Conservation (phyloP, 805 yeast genomes). For the Isabelozyma gotoi region DNA sequence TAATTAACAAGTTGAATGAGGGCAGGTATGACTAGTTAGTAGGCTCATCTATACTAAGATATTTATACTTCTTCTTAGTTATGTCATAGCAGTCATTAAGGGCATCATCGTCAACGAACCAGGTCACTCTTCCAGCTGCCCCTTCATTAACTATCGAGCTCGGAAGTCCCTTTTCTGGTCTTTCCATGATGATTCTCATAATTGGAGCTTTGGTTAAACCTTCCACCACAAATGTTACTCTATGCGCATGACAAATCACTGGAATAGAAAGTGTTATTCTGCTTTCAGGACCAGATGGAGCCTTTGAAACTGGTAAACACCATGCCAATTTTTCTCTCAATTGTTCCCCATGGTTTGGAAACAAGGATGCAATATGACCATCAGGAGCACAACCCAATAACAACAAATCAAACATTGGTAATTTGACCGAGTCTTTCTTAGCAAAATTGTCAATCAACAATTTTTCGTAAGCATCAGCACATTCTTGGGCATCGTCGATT, state of each 20-base stretch:
- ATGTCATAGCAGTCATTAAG: slow-evolving; percentile 71
- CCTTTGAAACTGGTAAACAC: slow-evolving; percentile 90
- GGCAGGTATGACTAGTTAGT: slow-evolving; percentile 2
- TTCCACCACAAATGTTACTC: slow-evolving; percentile 93
- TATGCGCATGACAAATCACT: slow-evolving; percentile 88
- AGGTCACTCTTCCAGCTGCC: slow-evolving; percentile 93
- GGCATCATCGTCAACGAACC: slow-evolving; percentile 97
- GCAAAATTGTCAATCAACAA: slow-evolving; percentile 87
- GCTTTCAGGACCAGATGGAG: slow-evolving; percentile 83
- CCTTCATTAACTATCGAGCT: slow-evolving; percentile 90
- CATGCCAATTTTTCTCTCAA: slow-evolving; percentile 89
- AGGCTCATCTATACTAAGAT: slow-evolving; percentile 33
- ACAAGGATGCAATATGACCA: slow-evolving; percentile 95
- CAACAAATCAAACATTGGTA: slow-evolving; percentile 91
- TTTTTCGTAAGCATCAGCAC: slow-evolving; percentile 92
- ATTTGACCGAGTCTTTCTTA: slow-evolving; percentile 90
- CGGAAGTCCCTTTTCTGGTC: slow-evolving; percentile 96
- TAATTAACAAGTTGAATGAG: neutral
- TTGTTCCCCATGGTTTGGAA: slow-evolving; percentile 84
- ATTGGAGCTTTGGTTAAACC: slow-evolving; percentile 95
- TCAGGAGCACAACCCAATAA: slow-evolving; percentile 97
- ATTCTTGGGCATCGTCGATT: slow-evolving; percentile 80
- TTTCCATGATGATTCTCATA: slow-evolving; percentile 86
- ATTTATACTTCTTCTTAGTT: slow-evolving; percentile 71
- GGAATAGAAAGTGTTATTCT: slow-evolving; percentile 92